A percentile compares a stretch with the other conserved stretches of the same genome.
Conservation (phyloP, 2,329 filamentous ascomycete genomes). For the Diaporthe destruens region DNA sequence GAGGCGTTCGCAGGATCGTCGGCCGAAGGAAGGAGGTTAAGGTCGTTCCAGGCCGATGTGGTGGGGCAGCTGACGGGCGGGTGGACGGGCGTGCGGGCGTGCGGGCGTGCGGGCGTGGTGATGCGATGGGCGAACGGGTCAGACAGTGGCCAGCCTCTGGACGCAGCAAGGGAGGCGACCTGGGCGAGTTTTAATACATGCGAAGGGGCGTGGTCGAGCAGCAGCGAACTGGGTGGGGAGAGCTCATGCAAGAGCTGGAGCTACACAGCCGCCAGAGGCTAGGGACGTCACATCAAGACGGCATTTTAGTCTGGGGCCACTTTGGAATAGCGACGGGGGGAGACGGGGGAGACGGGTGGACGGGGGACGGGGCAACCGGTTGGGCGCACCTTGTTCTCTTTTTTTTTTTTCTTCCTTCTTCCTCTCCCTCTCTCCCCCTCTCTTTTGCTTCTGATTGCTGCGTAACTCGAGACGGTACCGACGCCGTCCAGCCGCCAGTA, state of each 20-base stretch:
- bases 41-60: constrained; percentile 19
- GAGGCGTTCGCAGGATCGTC: constrained; percentile 23
- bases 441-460: constrained; percentile 23
- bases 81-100: background rate
- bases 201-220: constrained; percentile 20
- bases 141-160: constrained; percentile 10
- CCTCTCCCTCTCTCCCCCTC: no score
- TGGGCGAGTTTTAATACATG: constrained; percentile 34
- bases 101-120: background rate
- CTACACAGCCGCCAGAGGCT: constrained; percentile 24
- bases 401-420: no score
- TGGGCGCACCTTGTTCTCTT: background rate
- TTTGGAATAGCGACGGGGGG: constrained; percentile 1
- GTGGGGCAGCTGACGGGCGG: constrained; percentile 15
- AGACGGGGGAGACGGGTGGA: background rate
- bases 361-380: constrained; percentile 6
- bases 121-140: constrained; percentile 25
- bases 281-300: constrained; percentile 35
- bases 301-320: constrained; percentile 21
- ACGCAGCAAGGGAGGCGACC: background rate
- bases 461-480: constrained; percentile 12
- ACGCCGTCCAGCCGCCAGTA: background rate
- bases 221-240: constrained; percentile 29
- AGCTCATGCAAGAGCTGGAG: constrained; percentile 32
- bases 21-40: constrained; percentile 8